Base-by-base conservation (phyloP, 1,284 basidiomycete genomes). In the Amylostereum areolatum region DNA sequence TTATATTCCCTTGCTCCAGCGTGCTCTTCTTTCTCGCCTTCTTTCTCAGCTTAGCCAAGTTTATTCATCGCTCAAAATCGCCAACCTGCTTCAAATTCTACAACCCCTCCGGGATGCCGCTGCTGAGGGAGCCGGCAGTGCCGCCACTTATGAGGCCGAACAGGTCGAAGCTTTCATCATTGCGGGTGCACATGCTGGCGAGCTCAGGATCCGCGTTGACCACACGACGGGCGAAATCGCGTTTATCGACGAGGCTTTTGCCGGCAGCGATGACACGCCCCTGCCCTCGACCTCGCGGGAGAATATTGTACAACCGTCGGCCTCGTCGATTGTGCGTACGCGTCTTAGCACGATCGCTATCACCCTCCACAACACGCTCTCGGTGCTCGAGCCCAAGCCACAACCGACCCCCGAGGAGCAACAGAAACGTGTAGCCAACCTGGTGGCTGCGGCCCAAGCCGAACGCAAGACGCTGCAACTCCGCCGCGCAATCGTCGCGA, bases 21-120 rank as follows among this genome's bases (percentile, higher is more conserved):
- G 89, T 55, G 95, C 96, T 45, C 80, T 98, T 28, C 84, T 98
- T 54, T 94, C 93, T 4, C 88, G 94, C 34, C 80, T 99, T n/a
- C 85, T 99, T 59, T 87, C 87, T 49, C 92, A 97, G 69, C 85
- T 98, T 48, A 89, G 92, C 5, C 90, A 98, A 66, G 90, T 99
- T 18, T 98, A 99, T 71, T 89, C 89, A 45, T 86, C 88, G 8
- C 86, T 99, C 72, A 88, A 86, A 60, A 81, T 96, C 52, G 71
- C 72, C 52, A 83, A 85, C 58, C 74, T 97, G 39, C 77, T 91
- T 47, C 75, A 83, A 32, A 81, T 97, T 55, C 84, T 90, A 54
- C 74, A 76, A 18, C 89, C 92, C 1, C 77, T 95, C 44, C 78
- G 80, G 44, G 75, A 75, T n/a, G 66, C 70, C 8, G 71, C 65